A percentile compares a stretch with the other conserved stretches of the same genome.
Conservation (phyloP, 805 yeast species). For the Kuraishia borneana region DNA sequence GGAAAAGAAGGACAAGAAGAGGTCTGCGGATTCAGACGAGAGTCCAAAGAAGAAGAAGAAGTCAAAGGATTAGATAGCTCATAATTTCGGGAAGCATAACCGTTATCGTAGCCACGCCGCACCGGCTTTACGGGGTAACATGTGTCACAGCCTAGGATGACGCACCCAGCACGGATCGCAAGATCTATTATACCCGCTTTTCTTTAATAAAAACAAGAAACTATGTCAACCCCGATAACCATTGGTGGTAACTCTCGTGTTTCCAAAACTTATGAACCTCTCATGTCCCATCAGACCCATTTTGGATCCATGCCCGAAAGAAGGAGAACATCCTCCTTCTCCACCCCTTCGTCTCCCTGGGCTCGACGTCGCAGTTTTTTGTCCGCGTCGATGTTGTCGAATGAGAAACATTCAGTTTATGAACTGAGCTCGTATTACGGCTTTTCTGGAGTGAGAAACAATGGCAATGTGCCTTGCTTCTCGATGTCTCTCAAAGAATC, state of each 20-base stretch:
- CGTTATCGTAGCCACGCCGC: too few species aligned
- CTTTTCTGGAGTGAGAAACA: constrained; percentile 2
- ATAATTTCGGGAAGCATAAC: too few species aligned
- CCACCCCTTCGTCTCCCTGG: constrained; percentile 36
- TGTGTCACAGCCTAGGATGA: not conserved
- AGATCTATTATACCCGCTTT: constrained; percentile 1
- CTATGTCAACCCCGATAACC: not conserved
- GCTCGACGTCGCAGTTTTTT: constrained; percentile 45
- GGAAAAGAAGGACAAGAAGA: constrained; percentile 27
- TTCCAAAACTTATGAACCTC: not conserved
- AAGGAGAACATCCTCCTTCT: constrained; percentile 19
- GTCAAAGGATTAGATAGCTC: constrained; percentile 17
- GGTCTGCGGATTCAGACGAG: constrained; percentile 20
- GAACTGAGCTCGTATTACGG: constrained; percentile 17
- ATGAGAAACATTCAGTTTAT: constrained; percentile 44
- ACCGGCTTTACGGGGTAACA: not conserved
- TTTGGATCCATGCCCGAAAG: constrained; percentile 3
- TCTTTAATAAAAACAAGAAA: not conserved
- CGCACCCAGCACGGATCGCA: too few species aligned
- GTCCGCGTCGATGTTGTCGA: constrained; percentile 43
- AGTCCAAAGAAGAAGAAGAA: constrained; percentile 24
- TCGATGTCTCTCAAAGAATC: constrained; percentile 44
- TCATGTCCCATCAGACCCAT: not conserved
- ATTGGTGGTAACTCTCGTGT: not conserved
- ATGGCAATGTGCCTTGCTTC: constrained; percentile 20